Conservation (phyloP, 2,329 filamentous ascomycete species). For the Ophiostoma novo-ulmi region DNA sequence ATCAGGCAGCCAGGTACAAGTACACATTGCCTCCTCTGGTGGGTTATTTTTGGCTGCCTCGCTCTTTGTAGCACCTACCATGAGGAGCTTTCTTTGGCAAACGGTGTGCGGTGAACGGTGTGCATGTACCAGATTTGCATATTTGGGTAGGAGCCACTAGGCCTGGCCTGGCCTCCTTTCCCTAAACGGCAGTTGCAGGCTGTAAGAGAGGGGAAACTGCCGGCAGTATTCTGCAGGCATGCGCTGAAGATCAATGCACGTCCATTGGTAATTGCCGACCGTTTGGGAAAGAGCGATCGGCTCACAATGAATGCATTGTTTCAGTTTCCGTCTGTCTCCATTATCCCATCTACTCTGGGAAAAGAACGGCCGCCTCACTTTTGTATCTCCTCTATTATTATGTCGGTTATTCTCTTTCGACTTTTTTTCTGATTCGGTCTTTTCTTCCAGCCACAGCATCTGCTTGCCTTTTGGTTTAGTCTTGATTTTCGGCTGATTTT, state of each 20-base stretch:
- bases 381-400: not conserved
- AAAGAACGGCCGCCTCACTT: not conserved
- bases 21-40: not conserved
- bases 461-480: not conserved
- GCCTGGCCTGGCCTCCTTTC: no score
- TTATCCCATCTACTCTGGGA: not conserved
- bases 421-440: not conserved
- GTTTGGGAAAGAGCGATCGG: not conserved
- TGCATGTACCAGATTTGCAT: not conserved
- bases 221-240: not conserved
- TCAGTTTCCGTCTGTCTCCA: not conserved
- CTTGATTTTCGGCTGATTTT: not conserved
- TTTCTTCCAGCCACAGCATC: not conserved
- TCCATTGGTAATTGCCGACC: not conserved
- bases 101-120: not conserved
- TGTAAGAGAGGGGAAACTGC: not conserved
- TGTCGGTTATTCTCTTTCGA: not conserved
- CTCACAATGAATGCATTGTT: not conserved
- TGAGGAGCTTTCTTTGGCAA: not conserved
- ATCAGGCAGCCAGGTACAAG: not conserved
- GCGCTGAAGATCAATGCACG: not conserved
- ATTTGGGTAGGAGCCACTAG: not conserved
- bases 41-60: not conserved
- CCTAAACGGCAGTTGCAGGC: not conserved
- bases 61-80: not conserved